phyloP scores from a whole-genome alignment of 805 yeast genomes.

The Kodamaea restingae region DNA sequence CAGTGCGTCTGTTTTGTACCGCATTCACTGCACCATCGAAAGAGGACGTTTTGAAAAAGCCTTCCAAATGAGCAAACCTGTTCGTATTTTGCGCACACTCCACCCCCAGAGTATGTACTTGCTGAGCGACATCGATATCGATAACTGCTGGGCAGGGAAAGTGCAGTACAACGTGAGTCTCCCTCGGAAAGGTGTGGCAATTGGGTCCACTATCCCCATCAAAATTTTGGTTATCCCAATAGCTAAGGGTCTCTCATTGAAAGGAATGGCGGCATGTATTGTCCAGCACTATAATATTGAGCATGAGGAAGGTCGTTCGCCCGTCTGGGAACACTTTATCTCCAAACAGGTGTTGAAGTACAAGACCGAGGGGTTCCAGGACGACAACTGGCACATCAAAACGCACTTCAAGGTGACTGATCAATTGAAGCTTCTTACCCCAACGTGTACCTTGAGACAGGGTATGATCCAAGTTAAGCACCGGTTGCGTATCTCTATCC shows the following conservation, averaged over 20 bases:
- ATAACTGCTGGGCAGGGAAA: conserved; percentile 51
- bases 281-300: conserved; percentile 36
- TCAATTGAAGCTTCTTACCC: conserved; percentile 38
- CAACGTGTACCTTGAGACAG: conserved; percentile 38
- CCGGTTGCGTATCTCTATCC: conserved; percentile 41
- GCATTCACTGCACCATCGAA: conserved; percentile 39
- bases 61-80: conserved; percentile 30
- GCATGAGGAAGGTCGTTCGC: conserved; percentile 35
- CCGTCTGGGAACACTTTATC: conserved; percentile 34
- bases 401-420: conserved; percentile 40
- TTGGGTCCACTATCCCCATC: conserved; percentile 44
- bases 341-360: conserved; percentile 24
- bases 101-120: conserved; percentile 37
- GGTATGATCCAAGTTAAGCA: conserved; percentile 44
- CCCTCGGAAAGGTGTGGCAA: conserved; percentile 42
- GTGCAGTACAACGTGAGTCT: conserved; percentile 46
- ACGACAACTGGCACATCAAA: conserved; percentile 46
- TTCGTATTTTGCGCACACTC: conserved; percentile 43
- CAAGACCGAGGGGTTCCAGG: conserved; percentile 1
- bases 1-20: conserved; percentile 41
- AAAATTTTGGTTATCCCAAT: conserved; percentile 44
- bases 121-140: conserved; percentile 42
- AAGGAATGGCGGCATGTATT: conserved; percentile 28
- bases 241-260: conserved; percentile 41
- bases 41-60: conserved; percentile 42